Evolutionary conservation across 2,329 filamentous ascomycete genomes (phyloP), one percentile per base, ranked within the genome.

Genomic region (Aspergillus alliaceus): DNA sequence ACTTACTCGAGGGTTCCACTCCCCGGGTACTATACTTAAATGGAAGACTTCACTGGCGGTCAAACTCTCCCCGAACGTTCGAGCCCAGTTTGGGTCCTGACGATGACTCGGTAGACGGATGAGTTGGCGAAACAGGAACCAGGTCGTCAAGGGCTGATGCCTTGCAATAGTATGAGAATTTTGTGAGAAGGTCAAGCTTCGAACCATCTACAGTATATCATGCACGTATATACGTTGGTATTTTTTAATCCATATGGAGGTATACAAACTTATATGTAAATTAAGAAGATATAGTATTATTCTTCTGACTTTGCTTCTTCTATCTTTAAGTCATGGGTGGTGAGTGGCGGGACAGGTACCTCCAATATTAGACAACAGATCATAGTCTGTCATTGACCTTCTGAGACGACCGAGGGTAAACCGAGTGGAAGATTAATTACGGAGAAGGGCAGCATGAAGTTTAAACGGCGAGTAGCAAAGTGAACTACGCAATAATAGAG

Each of bases 11-110:
- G 54, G 60, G 60, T 56, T 58, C 63, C 63, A 63, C 61, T 51
- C 47, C 31, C 46, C 27, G 58, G 53, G 54, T 47, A 53, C 53
- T 59, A 59, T 58, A 62, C 61, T 64, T 56, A 48, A 59, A 63
- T 42, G 56, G 55, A 64, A 62, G 54, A 40, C 54, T 58, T 49
- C 40, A 54, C 54, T 61, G 56, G 61, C 61, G 61, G 61, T 63
- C 61, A 61, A 62, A 44, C 57, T 51, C 55, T 40, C 52, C 54
- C 35, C 53, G 59, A 63, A 60, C 56, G 58, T 64, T 63, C 61
- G 62, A 64, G 61, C 61, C 62, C 60, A 57, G 32, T 32, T 44
- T 58, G 34, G 44, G 53, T 58, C 35, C 56, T 39, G 53, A 49
- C 32, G 46, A 62, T 44, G 24, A 58, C 58, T 60, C 53, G 51